Evolutionary conservation across 2,329 filamentous ascomycete species (phyloP).

Genomic region (Cercospora sp.): DNA sequence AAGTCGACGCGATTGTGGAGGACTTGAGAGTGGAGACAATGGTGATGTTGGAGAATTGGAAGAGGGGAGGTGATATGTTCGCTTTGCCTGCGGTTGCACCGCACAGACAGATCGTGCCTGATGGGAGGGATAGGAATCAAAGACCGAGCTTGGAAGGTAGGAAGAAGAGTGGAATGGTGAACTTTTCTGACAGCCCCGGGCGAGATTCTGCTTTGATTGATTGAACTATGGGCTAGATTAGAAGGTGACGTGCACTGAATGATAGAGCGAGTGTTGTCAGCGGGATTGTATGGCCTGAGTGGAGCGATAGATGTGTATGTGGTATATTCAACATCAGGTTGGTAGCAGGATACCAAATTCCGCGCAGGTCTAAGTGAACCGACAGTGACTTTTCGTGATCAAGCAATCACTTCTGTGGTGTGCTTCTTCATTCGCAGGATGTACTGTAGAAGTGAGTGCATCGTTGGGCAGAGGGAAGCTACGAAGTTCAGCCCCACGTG

Average conservation of each 20-base stretch:
- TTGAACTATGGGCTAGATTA: neutral
- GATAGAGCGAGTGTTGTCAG: neutral
- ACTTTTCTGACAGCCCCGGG: neutral
- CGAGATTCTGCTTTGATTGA: constrained; percentile 8
- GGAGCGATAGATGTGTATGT: too few species aligned
- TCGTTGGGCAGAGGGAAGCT: neutral
- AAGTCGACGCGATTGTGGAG: constrained; percentile 66
- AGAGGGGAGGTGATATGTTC: constrained; percentile 39
- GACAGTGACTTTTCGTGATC: too few species aligned
- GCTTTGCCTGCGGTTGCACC: constrained; percentile 10
- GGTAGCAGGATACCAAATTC: too few species aligned
- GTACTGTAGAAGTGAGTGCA: neutral
- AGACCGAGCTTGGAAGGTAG: constrained; percentile 7
- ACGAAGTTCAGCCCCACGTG: neutral
- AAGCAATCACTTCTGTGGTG: too few species aligned
- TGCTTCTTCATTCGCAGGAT: too few species aligned
- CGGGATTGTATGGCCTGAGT: too few species aligned
- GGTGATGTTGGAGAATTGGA: constrained; percentile 62
- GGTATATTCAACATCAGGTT: too few species aligned
- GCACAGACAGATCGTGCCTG: constrained; percentile 19
- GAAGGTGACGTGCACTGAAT: too few species aligned
- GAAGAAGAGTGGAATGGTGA: constrained; percentile 4
- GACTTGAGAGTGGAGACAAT: constrained; percentile 60
- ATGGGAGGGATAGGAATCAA: constrained; percentile 5
- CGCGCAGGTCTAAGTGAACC: too few species aligned